These are phyloP conservation scores for Botrytis paeoniae DNA, from an alignment of 2,329 filamentous ascomycete genomes.

Conservation along the genomic window DNA sequence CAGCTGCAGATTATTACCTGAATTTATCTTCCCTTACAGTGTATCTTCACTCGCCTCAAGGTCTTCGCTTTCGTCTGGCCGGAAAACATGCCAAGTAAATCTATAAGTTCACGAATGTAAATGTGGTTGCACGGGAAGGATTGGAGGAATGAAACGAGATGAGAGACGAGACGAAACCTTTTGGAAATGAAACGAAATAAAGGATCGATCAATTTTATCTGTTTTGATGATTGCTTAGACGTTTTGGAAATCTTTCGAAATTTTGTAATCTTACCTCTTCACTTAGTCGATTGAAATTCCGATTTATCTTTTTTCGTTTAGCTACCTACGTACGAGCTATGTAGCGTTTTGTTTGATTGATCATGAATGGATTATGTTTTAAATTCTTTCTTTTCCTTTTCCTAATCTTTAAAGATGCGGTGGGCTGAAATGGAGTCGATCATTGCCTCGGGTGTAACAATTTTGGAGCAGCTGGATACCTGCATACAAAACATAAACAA, in stretches of 20 bases:
- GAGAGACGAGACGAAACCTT: slow-evolving; percentile 9
- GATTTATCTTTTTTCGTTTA: neutral
- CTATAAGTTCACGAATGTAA: neutral
- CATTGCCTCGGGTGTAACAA: slow-evolving; percentile 1
- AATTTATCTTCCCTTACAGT: neutral
- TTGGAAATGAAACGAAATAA: neutral
- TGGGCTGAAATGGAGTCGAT: slow-evolving; percentile 1
- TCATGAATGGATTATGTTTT: neutral
- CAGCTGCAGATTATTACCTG: slow-evolving; percentile 4
- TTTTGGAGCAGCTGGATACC: neutral
- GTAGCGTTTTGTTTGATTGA: neutral
- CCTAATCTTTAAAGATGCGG: neutral
- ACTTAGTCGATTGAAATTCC: neutral
- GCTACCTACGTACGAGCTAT: neutral
- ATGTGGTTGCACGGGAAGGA: slow-evolving; percentile 10
- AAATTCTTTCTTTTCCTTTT: neutral
- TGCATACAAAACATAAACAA: slow-evolving; percentile 10
- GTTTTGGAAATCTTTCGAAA: neutral
- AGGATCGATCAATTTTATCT: neutral
- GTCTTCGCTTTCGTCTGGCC: neutral
- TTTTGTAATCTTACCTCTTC: neutral
- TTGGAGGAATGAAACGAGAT: slow-evolving; percentile 14
- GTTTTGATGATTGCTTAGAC: neutral
- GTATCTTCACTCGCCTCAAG: neutral
- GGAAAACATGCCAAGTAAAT: neutral